Evolutionary conservation across 176 grass and related monocot species (phyloP).

Genomic region (Areca catechu): DNA sequence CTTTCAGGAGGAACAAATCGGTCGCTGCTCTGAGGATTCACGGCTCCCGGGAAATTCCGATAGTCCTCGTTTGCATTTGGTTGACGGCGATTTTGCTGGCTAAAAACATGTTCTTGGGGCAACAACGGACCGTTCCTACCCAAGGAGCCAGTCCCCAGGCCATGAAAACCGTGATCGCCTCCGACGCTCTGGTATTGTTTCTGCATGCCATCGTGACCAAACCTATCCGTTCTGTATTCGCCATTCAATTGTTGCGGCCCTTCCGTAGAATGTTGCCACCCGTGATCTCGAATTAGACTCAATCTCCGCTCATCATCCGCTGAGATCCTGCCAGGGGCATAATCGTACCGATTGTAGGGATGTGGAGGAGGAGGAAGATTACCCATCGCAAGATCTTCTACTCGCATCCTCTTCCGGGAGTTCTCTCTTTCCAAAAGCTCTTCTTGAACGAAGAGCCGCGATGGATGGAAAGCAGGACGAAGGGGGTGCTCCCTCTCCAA

Average conservation of each 20-base stretch:
- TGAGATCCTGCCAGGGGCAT: slow-evolving; percentile 16
- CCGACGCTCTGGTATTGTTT: too few species aligned
- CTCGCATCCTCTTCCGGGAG: slow-evolving; percentile 70
- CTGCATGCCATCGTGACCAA: slow-evolving; percentile 8
- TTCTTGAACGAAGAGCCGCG: slow-evolving; percentile 3
- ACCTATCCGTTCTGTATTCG: slow-evolving; percentile 26
- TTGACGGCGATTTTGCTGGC: neutral
- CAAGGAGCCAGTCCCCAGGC: too few species aligned
- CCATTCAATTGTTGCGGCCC: slow-evolving; percentile 10
- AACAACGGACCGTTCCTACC: too few species aligned
- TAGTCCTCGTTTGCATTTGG: neutral
- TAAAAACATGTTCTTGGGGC: neutral
- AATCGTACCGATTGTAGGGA: slow-evolving; percentile 1
- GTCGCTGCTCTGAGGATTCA: neutral
- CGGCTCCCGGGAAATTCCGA: slow-evolving; percentile 3
- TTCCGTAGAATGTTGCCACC: slow-evolving; percentile 7
- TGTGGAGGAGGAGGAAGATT: slow-evolving; percentile 4
- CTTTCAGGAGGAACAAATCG: neutral
- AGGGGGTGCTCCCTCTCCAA: slow-evolving; percentile 4
- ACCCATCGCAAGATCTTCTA: slow-evolving; percentile 37
- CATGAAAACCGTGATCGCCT: too few species aligned
- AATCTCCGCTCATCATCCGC: slow-evolving; percentile 50
- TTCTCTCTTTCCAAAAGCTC: slow-evolving; percentile 7
- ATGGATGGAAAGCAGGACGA: slow-evolving; percentile 2
- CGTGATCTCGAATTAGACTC: slow-evolving; percentile 65